A percentile compares a stretch with the other conserved stretches of the same genome.
phyloP scores from a whole-genome alignment of 805 yeast genomes.

The Wickerhamomyces bovis region DNA sequence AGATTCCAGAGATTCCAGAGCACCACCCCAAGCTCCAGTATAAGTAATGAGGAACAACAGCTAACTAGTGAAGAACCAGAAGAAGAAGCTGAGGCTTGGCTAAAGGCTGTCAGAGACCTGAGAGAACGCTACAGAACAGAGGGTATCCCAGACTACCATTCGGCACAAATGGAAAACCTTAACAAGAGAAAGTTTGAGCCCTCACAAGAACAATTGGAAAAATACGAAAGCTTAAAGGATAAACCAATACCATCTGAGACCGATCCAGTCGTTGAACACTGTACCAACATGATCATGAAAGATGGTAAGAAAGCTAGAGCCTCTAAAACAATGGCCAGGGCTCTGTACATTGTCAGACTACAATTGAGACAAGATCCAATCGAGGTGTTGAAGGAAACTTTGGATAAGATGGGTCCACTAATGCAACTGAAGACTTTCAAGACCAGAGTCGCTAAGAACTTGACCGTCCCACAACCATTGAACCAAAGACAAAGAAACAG shows the following conservation, averaged over 20 bases:
- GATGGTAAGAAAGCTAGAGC: slow-evolving; percentile 86
- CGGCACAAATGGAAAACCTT: slow-evolving; percentile 22
- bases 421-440: slow-evolving; percentile 70
- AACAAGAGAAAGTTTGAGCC: slow-evolving; percentile 42
- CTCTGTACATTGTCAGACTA: slow-evolving; percentile 72
- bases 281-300: slow-evolving; percentile 86
- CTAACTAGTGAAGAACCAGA: slow-evolving; percentile 3
- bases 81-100: slow-evolving; percentile 37
- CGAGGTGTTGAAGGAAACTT: slow-evolving; percentile 58
- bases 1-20: slow-evolving; percentile 14
- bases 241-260: slow-evolving; percentile 52
- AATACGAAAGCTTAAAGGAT: slow-evolving; percentile 43
- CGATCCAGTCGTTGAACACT: slow-evolving; percentile 70
- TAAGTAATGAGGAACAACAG: slow-evolving; percentile 4
- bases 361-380: slow-evolving; percentile 77
- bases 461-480: slow-evolving; percentile 77
- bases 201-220: slow-evolving; percentile 54
- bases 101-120: slow-evolving; percentile 33
- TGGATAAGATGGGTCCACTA: slow-evolving; percentile 82
- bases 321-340: slow-evolving; percentile 62
- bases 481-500: slow-evolving; percentile 77
- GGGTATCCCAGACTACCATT: slow-evolving; percentile 26
- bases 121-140: slow-evolving; percentile 28
- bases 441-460: slow-evolving; percentile 82
- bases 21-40: slow-evolving; percentile 2